Evolutionary conservation across 202 grass and related monocot genomes (phyloP), one percentile per base, ranked within the genome.

Genomic region (Zoysia matrella): DNA sequence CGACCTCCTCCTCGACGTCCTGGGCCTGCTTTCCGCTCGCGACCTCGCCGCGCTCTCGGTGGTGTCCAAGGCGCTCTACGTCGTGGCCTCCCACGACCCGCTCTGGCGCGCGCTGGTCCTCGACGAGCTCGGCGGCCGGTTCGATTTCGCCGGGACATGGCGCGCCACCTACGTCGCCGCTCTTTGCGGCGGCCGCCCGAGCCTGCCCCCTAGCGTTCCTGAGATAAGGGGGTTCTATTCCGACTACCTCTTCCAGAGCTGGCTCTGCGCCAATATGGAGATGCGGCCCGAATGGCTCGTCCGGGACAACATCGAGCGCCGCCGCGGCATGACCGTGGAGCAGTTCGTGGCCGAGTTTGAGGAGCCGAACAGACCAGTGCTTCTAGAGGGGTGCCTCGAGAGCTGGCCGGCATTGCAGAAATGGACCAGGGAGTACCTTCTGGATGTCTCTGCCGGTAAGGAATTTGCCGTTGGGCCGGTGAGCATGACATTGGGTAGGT

Each of bases 161-260:
- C 90, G 82, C 39, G 74, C 72, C 54, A 93, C 92, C 89, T 98
- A 95, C 75, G 65, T 85, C 71, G 49, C 78, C 30, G 58, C 80
- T 41, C 44, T 55, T 40, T 70, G 75, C 45, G 75, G 78, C 44
- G 46, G 64, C 65, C 77, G 42, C 15, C 8, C 74, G 54, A n/a
- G 7, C 50, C 16, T 1, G 7, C 47, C 86, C 11, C 75, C 91
- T 0, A 60, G 72, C 52, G 80, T 30, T 2, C 80, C 93, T 5
- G 49, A 54, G 6, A 88, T 93, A 66, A 55, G 51, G 42, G 92
- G 90, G 0, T 98, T 98, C 85, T 98, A 95, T 77, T 98, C 90
- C 15, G 92, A 92, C 58, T 98, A 95, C 85, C 92, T 98, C 73
- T 98, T 98, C 83, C 90, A 95, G 85, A 95, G 95, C 89, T 98